Conservation (phyloP, 805 yeast genomes). For the Myxozyma udenii region DNA sequence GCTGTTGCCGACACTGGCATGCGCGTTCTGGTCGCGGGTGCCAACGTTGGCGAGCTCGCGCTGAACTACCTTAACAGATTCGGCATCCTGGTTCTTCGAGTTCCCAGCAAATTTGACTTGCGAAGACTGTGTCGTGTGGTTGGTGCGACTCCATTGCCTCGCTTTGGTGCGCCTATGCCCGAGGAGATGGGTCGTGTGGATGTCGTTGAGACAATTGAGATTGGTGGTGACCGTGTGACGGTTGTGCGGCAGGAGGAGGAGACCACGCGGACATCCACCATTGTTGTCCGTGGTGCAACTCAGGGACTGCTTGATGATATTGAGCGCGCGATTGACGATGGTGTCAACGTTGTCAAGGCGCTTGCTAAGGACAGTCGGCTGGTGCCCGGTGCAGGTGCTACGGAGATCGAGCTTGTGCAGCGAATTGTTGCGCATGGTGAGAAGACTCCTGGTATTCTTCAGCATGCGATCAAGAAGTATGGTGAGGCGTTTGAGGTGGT, state of each 20-base stretch:
- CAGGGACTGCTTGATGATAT: slow-evolving; percentile 89
- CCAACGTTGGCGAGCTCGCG: slow-evolving; percentile 88
- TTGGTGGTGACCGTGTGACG: slow-evolving; percentile 97
- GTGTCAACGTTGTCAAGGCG: slow-evolving; percentile 88
- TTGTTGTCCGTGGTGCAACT: slow-evolving; percentile 93
- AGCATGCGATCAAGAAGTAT: slow-evolving; percentile 88
- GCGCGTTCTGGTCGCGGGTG: slow-evolving; percentile 88
- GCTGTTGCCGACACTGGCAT: slow-evolving; percentile 83
- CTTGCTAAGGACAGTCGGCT: slow-evolving; percentile 75
- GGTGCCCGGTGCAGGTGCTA: slow-evolving; percentile 95
- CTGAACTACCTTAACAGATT: slow-evolving; percentile 88
- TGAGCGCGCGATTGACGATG: slow-evolving; percentile 96
- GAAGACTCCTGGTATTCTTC: slow-evolving; percentile 86
- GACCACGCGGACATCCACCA: slow-evolving; percentile 80
- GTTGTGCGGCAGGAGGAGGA: slow-evolving; percentile 70
- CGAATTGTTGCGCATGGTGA: slow-evolving; percentile 83
- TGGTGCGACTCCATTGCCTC: slow-evolving; percentile 93
- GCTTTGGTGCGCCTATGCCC: slow-evolving; percentile 88
- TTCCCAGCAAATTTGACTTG: slow-evolving; percentile 89
- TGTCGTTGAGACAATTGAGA: slow-evolving; percentile 83
- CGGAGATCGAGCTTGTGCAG: slow-evolving; percentile 82
- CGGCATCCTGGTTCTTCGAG: slow-evolving; percentile 78
- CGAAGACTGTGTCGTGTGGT: slow-evolving; percentile 93
- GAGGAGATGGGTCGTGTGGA: slow-evolving; percentile 91
- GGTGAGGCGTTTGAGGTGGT: slow-evolving; percentile 93